Base-by-base conservation (phyloP, 768 basidiomycete genomes). In the Russula abietina region DNA sequence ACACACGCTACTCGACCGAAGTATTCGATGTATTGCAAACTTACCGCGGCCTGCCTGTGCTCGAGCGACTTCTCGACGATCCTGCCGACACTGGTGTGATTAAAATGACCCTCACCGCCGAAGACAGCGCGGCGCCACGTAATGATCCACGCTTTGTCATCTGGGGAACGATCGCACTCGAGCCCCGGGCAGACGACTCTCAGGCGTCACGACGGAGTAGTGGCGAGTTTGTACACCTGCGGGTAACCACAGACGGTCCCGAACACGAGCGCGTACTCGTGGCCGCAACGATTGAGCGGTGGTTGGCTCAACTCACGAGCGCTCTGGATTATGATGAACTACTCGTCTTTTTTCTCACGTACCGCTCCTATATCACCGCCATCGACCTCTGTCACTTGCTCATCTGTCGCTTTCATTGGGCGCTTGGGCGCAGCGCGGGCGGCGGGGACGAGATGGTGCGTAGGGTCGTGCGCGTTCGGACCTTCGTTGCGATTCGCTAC, bases 71-170 rank as follows among this genome's bases (percentile, higher is more conserved):
- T 28, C 79, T 81, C 7, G 75, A 80, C 0, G 83, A 82, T 48
- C 75, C 79, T 7, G 78, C 78, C 11, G 82, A 81, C 49, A 84
- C 85, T 36, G 84, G 85, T 2, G 87, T 90, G 32, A 86, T 90
- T 73, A 86, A 83, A 71, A 77, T 93, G 70, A 88, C 87, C 1
- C 72, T 90, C 16, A 79, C 82, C 28, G 72, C 82, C 0, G 86
- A 89, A 39, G 83, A 87, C 60, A 83, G 80, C 32, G 84, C 86
- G 16, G 82, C 87, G 1, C 91, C 91, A 8, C 82, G 86, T 16
- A 88, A 94, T 66, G 93, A 97, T 68, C 92, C 93, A 17, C 83
- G 93, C 0, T 95, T 95, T 70, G 91, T 93, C 41, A 85, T 96
- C 9, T 97, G 93, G 93, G 93, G 91, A 30, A 83, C 86, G 67